Percentiles rank a stretch among this genome's conserved stretches.
These are phyloP conservation scores for Sarcomyxa edulis DNA, from an alignment of 768 basidiomycete genomes.

Conservation along the genomic window DNA sequence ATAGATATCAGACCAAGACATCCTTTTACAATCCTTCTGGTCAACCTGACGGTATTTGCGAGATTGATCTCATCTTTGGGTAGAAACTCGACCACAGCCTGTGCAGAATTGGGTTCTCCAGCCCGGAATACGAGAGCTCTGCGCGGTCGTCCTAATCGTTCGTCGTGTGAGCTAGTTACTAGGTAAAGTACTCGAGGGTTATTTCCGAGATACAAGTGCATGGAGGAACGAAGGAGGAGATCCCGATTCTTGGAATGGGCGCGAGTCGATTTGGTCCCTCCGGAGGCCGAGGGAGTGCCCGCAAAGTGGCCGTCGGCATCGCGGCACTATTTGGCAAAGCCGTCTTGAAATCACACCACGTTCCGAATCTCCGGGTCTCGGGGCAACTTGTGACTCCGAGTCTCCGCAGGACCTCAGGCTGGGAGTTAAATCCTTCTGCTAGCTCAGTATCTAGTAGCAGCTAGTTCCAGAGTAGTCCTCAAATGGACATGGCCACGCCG, in stretches of 20 bases:
- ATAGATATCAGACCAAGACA: conserved; percentile 80
- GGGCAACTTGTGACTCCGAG: too few relatives aligned
- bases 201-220: conserved; percentile 73
- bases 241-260: neutral
- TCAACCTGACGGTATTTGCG: conserved; percentile 54
- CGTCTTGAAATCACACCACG: too few relatives aligned
- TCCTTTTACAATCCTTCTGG: conserved; percentile 71
- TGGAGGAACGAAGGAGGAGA: conserved; percentile 18
- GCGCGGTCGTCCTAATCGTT: conserved; percentile 51
- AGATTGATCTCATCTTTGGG: conserved; percentile 70
- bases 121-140: conserved; percentile 71
- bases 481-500: too few relatives aligned
- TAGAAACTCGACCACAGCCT: conserved; percentile 86
- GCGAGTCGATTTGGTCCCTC: neutral
- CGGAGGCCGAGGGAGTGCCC: too few relatives aligned
- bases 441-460: too few relatives aligned
- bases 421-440: too few relatives aligned
- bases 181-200: conserved; percentile 70
- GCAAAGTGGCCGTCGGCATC: too few relatives aligned
- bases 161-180: conserved; percentile 64
- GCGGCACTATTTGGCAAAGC: too few relatives aligned
- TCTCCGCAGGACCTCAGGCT: too few relatives aligned
- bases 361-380: too few relatives aligned
- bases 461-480: too few relatives aligned
- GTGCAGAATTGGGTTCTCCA: conserved; percentile 41